phyloP scores from a whole-genome alignment of 2,329 filamentous ascomycete species.

The Fusarium longipes region DNA sequence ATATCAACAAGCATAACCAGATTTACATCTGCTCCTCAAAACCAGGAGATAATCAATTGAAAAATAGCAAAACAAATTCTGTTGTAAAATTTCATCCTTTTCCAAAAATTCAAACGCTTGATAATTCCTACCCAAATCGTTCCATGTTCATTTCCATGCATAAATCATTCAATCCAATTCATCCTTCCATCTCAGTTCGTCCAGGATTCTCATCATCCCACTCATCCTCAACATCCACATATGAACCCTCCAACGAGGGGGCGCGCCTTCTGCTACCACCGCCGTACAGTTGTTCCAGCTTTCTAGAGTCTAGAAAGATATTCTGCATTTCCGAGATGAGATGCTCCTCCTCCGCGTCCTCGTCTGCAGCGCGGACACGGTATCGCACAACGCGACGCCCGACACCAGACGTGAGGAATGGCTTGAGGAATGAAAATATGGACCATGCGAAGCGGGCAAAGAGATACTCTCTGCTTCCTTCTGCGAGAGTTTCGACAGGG shows the following conservation, averaged over 20 bases:
- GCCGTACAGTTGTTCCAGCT: conserved; percentile 23
- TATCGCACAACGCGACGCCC: conserved; percentile 22
- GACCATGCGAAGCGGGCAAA: conserved; percentile 34
- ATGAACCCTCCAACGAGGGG: conserved; percentile 19
- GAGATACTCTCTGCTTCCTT: conserved; percentile 29
- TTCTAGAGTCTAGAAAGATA: conserved; percentile 27
- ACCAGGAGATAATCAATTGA: neutral
- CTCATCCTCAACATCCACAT: conserved; percentile 36
- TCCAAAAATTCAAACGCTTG: neutral
- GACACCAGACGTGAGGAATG: conserved; percentile 30
- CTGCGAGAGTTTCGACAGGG: conserved; percentile 2
- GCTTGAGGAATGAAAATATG: conserved; percentile 21
- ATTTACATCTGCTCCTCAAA: neutral
- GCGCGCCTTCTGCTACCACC: conserved; percentile 5
- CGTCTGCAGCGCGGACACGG: conserved; percentile 6
- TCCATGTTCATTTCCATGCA: neutral
- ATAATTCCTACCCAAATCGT: neutral
- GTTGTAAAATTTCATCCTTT: neutral
- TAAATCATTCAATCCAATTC: neutral
- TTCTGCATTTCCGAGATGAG: conserved; percentile 29
- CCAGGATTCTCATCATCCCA: conserved; percentile 32
- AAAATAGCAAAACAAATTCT: neutral
- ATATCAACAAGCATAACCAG: neutral
- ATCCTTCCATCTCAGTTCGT: conserved; percentile 35
- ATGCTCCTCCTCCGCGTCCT: conserved; percentile 23